These are phyloP conservation scores for Backusella sp. DNA, from an alignment of 192 early-diverging fungal genomes.

Conservation along the genomic window DNA sequence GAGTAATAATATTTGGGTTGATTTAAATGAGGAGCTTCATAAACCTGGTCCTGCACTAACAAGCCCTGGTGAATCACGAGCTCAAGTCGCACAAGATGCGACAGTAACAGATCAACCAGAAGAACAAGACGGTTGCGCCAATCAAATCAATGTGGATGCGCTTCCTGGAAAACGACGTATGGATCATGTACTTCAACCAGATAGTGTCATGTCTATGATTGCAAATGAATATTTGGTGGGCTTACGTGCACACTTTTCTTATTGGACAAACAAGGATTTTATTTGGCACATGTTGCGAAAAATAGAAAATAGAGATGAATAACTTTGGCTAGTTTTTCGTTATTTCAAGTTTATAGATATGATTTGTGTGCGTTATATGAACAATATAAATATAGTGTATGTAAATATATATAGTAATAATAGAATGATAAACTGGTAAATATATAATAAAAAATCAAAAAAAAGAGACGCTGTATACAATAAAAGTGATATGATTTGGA, in stretches of 20 bases:
- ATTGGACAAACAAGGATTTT: slow-evolving; percentile 56
- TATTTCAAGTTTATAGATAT: background rate
- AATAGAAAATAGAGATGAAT: slow-evolving; percentile 25
- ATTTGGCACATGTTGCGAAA: slow-evolving; percentile 37
- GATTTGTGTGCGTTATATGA: background rate
- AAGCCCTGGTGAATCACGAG: slow-evolving; percentile 14
- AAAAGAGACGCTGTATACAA: background rate
- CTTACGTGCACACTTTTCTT: slow-evolving; percentile 53
- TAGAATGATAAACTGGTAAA: slow-evolving; percentile 14
- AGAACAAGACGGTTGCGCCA: background rate
- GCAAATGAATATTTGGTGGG: slow-evolving; percentile 55
- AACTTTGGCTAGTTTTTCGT: background rate
- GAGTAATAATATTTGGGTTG: slow-evolving; percentile 17
- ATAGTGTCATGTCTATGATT: slow-evolving; percentile 50
- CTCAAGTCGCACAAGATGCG: slow-evolving; percentile 16
- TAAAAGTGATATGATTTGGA: background rate
- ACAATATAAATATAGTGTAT: background rate
- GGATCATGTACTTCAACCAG: slow-evolving; percentile 49
- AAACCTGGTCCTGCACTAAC: slow-evolving; percentile 31
- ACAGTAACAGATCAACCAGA: slow-evolving; percentile 15
- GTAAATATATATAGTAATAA: slow-evolving; percentile 22
- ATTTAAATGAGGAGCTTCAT: slow-evolving; percentile 32
- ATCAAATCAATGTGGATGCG: slow-evolving; percentile 5
- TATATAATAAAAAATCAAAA: background rate
- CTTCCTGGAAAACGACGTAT: slow-evolving; percentile 34